Evolutionary conservation across 106 monocot species (phyloP).

Genomic region (Xerophyta viscosa): DNA sequence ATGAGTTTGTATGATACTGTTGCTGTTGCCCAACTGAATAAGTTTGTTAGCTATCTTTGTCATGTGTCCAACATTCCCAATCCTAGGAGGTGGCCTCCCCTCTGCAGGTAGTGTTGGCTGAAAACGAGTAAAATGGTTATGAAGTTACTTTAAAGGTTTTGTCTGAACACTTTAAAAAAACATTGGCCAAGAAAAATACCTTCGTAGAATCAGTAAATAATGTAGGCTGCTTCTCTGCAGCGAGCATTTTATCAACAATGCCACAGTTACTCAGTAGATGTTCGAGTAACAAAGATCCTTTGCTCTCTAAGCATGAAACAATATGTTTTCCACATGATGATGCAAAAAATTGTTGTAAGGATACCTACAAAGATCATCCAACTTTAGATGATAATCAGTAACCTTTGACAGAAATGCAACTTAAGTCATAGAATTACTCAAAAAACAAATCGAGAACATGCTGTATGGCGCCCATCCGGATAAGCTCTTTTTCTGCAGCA

Average conservation of each 20-base stretch:
- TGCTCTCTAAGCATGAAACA: conserved; percentile 81
- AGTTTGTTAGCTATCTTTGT: conserved; percentile 87
- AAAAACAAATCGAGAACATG: conserved; percentile 76
- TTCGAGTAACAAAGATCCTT: conserved; percentile 46
- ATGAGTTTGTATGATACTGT: conserved; percentile 51
- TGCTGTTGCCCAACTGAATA: conserved; percentile 43
- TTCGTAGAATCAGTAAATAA: conserved; percentile 34
- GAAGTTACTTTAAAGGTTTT: background rate
- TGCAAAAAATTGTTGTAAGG: conserved; percentile 96
- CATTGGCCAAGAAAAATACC: conserved; percentile 21
- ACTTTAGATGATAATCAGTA: background rate
- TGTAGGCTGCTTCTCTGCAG: conserved; percentile 50
- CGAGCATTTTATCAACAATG: conserved; percentile 73
- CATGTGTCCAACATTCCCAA: conserved; percentile 84
- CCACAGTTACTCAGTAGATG: conserved; percentile 75
- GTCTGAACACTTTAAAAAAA: background rate
- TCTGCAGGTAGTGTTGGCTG: conserved; percentile 63
- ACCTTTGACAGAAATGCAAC: background rate
- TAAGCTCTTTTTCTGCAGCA: conserved; percentile 62
- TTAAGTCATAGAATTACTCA: conserved; percentile 44
- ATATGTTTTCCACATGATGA: conserved; percentile 86
- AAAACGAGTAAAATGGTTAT: background rate
- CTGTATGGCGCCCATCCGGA: conserved; percentile 55
- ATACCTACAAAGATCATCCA: conserved; percentile 46
- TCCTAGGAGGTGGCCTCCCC: conserved; percentile 51